Percentiles rank a stretch among this genome's conserved stretches.
Conservation (phyloP, 192 early-diverging fungal species). For the Podila epigama region DNA sequence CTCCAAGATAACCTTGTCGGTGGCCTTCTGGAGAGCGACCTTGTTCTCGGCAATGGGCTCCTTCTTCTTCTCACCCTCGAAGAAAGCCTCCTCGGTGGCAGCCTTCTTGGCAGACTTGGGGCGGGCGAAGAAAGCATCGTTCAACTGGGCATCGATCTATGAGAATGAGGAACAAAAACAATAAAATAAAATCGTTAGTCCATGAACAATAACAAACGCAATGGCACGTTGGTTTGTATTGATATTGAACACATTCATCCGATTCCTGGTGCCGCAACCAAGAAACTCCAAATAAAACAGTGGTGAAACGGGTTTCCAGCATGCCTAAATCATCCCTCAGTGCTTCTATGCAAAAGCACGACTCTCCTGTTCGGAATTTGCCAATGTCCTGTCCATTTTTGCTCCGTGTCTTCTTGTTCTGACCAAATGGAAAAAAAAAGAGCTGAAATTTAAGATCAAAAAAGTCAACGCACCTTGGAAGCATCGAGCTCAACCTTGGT, state of each 20-base stretch:
- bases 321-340: too few species aligned
- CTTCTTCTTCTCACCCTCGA: slow-evolving; percentile 79
- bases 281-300: too few species aligned
- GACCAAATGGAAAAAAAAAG: not conserved
- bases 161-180: not conserved
- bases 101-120: slow-evolving; percentile 75
- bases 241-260: too few species aligned
- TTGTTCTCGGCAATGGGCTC: slow-evolving; percentile 78
- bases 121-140: slow-evolving; percentile 95
- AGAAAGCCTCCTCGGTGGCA: slow-evolving; percentile 90
- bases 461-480: slow-evolving; percentile 70
- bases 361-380: too few species aligned
- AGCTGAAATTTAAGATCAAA: not conserved
- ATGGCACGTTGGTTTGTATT: not conserved
- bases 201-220: too few species aligned
- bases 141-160: slow-evolving; percentile 78
- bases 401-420: not conserved
- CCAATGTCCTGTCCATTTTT: too few species aligned
- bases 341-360: too few species aligned
- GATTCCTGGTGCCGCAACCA: too few species aligned
- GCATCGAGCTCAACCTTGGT: slow-evolving; percentile 94
- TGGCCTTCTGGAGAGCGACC: slow-evolving; percentile 89
- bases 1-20: slow-evolving; percentile 86
- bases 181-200: not conserved
- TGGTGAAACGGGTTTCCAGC: too few species aligned